Evolutionary conservation across 495 filamentous ascomycete species (phyloP).

Genomic region (Penicillium bialowiezense): DNA sequence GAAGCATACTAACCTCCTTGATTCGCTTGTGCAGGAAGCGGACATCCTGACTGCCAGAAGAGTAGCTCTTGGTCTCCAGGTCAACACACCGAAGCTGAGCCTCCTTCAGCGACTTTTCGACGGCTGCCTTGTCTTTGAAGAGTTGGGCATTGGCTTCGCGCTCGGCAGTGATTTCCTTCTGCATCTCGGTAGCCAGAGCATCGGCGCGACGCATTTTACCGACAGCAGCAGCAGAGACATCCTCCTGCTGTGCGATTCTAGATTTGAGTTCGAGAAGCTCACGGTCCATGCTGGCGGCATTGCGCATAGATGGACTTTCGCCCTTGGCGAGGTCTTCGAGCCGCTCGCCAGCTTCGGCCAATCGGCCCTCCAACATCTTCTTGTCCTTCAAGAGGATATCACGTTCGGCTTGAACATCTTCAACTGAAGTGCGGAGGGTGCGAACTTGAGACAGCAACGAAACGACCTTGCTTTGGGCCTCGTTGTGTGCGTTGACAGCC

Average conservation of each 20-base stretch:
- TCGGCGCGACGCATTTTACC: slow-evolving; percentile 99
- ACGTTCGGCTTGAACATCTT: slow-evolving; percentile 82
- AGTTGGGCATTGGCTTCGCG: slow-evolving; percentile 79
- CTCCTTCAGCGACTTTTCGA: slow-evolving; percentile 92
- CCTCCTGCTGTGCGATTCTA: slow-evolving; percentile 86
- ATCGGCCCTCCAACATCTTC: slow-evolving; percentile 79
- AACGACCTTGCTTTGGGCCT: slow-evolving; percentile 89
- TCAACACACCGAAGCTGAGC: slow-evolving; percentile 87
- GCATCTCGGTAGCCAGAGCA: slow-evolving; percentile 80
- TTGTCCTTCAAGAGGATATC: slow-evolving; percentile 88
- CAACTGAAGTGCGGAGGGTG: slow-evolving; percentile 74
- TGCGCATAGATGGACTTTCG: slow-evolving; percentile 85
- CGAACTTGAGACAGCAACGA: slow-evolving; percentile 89
- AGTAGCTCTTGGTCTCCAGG: slow-evolving; percentile 95
- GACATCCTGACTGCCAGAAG: slow-evolving; percentile 89
- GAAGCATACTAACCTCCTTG: slow-evolving; percentile 71
- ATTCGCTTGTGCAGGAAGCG: slow-evolving; percentile 92
- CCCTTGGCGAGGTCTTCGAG: slow-evolving; percentile 88
- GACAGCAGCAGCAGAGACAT: slow-evolving; percentile 86
- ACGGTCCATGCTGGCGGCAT: slow-evolving; percentile 85
- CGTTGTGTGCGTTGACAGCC: slow-evolving; percentile 87
- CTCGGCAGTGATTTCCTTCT: slow-evolving; percentile 91
- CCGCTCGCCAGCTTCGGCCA: slow-evolving; percentile 82
- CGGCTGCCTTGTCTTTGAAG: slow-evolving; percentile 84
- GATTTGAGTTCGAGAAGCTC: slow-evolving; percentile 90